Percentiles rank a stretch among this genome's conserved stretches.
Conservation (phyloP, 352 stramenopile species). For the Peronospora farinosa region DNA sequence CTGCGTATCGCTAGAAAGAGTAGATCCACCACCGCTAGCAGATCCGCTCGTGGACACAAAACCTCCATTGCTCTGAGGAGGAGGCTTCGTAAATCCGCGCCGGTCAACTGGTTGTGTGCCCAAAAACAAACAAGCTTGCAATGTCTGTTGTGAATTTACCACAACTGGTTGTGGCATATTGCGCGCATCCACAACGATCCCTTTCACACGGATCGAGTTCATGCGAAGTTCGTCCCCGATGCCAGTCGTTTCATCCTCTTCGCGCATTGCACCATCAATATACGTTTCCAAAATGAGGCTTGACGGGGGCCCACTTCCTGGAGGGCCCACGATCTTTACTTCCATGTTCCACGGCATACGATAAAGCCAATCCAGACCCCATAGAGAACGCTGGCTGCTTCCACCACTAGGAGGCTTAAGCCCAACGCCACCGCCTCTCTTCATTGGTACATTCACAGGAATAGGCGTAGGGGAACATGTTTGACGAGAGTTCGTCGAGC, state of each 20-base stretch:
- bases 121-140: conserved; percentile 83
- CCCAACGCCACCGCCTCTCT: conserved; percentile 56
- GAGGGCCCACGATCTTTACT: conserved; percentile 84
- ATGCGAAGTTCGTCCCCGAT: conserved; percentile 79
- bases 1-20: conserved; percentile 49
- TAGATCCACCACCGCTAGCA: conserved; percentile 23
- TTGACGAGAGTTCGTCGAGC: conserved; percentile 32
- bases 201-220: conserved; percentile 85
- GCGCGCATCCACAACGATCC: conserved; percentile 80
- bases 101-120: conserved; percentile 82
- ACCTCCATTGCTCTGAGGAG: conserved; percentile 79
- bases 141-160: conserved; percentile 82
- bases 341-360: conserved; percentile 90
- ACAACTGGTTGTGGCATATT: conserved; percentile 83
- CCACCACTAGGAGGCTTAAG: conserved; percentile 43
- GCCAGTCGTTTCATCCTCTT: conserved; percentile 63
- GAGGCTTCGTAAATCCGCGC: conserved; percentile 78
- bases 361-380: conserved; percentile 85
- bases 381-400: conserved; percentile 62
- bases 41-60: conserved; percentile 61
- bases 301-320: conserved; percentile 75
- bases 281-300: conserved; percentile 86
- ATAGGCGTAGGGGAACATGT: conserved; percentile 70
- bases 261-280: conserved; percentile 72
- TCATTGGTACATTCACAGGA: conserved; percentile 78